Evolutionary conservation across 2,329 filamentous ascomycete genomes (phyloP).

Genomic region (Aspergillus puulaauensis): DNA sequence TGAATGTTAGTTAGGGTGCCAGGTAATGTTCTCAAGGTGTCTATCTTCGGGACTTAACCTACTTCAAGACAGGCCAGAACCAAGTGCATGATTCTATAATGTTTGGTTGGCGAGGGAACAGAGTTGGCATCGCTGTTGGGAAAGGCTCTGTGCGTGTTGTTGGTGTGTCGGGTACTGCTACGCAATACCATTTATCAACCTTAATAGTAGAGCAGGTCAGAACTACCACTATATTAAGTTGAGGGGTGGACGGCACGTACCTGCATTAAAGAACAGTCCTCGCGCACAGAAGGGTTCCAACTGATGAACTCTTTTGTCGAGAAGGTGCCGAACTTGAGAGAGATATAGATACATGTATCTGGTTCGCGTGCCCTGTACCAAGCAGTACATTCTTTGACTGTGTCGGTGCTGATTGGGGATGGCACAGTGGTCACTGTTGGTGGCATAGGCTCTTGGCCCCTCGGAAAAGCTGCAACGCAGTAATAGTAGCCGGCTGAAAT

Average conservation of each 20-base stretch:
- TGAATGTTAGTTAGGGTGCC: no score
- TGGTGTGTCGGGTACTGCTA: slow-evolving; percentile 7
- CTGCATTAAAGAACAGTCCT: background rate
- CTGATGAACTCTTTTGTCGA: slow-evolving; percentile 6
- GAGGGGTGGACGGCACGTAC: background rate
- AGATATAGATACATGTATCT: slow-evolving; percentile 12
- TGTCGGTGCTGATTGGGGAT: background rate
- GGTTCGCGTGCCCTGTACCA: slow-evolving; percentile 5
- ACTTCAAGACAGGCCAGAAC: background rate
- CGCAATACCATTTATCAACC: slow-evolving; percentile 5
- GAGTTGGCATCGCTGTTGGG: background rate
- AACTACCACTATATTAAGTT: no score
- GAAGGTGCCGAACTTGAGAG: slow-evolving; percentile 9
- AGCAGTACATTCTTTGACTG: slow-evolving; percentile 5
- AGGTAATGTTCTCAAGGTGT: no score
- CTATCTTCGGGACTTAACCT: background rate
- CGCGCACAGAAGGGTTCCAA: slow-evolving; percentile 8
- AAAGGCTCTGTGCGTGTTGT: slow-evolving; percentile 5
- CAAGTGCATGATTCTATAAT: background rate
- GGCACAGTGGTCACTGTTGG: slow-evolving; percentile 8
- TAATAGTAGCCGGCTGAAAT: slow-evolving; percentile 10
- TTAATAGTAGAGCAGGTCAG: background rate
- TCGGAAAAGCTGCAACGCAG: slow-evolving; percentile 13
- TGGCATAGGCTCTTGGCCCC: background rate
- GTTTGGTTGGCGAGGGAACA: background rate